A percentile compares a stretch with the other conserved stretches of the same genome.
Conservation (phyloP, 495 filamentous ascomycete species). For the Tuber magnatum region DNA sequence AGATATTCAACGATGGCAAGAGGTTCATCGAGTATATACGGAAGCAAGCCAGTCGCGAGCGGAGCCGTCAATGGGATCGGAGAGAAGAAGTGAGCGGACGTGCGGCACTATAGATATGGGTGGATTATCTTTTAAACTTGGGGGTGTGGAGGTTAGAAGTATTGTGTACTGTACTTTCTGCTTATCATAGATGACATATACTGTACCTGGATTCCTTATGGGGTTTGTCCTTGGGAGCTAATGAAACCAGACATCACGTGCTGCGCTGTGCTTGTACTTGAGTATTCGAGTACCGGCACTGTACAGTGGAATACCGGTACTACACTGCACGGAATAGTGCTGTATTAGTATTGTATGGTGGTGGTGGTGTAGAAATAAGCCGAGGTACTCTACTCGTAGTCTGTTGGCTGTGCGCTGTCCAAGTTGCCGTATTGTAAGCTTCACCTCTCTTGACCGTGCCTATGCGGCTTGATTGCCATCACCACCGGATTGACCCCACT, state of each 20-base stretch:
- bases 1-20: slow-evolving; percentile 33
- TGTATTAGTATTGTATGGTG: not conserved
- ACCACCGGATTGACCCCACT: not conserved
- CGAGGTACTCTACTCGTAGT: not conserved
- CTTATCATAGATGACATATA: not conserved
- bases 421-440: not conserved
- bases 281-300: not conserved
- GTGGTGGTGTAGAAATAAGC: not conserved
- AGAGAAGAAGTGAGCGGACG: not conserved
- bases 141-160: not conserved
- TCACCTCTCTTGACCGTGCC: not conserved
- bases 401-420: not conserved
- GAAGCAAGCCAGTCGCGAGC: slow-evolving; percentile 10
- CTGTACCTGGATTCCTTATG: not conserved
- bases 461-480: not conserved
- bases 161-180: not conserved
- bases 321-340: not conserved
- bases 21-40: slow-evolving; percentile 33
- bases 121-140: not conserved
- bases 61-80: not conserved
- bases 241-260: not conserved
- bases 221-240: not conserved
- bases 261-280: not conserved
- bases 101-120: not conserved
- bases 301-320: too few species aligned